These are phyloP conservation scores for Suhomyces coccinellae DNA, from an alignment of 1,139 yeast species.

Conservation along the genomic window DNA sequence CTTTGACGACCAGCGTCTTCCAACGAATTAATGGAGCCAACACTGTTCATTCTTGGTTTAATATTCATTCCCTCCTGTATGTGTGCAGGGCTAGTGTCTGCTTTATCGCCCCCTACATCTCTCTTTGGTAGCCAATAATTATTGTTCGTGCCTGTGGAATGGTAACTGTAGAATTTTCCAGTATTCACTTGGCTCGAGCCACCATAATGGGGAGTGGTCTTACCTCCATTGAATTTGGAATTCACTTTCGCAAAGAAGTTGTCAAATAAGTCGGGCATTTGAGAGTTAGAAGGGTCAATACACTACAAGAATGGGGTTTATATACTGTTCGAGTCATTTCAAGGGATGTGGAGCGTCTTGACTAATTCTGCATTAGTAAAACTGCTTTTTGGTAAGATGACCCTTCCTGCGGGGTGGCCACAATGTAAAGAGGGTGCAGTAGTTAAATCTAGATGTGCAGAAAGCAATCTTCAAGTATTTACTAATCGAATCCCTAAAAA, in stretches of 20 bases:
- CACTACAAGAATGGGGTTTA: not conserved
- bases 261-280: slow-evolving; percentile 49
- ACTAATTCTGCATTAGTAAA: not conserved
- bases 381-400: not conserved
- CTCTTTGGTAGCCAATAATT: slow-evolving; percentile 40
- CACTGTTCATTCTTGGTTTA: slow-evolving; percentile 24
- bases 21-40: slow-evolving; percentile 18
- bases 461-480: not conserved
- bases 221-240: slow-evolving; percentile 37
- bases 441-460: too few relatives aligned
- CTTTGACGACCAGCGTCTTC: slow-evolving; percentile 18
- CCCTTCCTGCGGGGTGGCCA: not conserved
- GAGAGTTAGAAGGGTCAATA: too few relatives aligned
- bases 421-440: too few relatives aligned
- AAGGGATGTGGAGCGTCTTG: not conserved
- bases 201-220: slow-evolving; percentile 31
- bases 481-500: not conserved
- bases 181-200: slow-evolving; percentile 38
- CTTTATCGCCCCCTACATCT: slow-evolving; percentile 3
- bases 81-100: slow-evolving; percentile 4
- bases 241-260: slow-evolving; percentile 37
- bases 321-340: too few relatives aligned
- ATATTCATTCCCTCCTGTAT: slow-evolving; percentile 2
- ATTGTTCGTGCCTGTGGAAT: slow-evolving; percentile 38
- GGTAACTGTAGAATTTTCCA: slow-evolving; percentile 42